Evolutionary conservation across 495 filamentous ascomycete species (phyloP).

Genomic region (Talaromyces proteolyticus): DNA sequence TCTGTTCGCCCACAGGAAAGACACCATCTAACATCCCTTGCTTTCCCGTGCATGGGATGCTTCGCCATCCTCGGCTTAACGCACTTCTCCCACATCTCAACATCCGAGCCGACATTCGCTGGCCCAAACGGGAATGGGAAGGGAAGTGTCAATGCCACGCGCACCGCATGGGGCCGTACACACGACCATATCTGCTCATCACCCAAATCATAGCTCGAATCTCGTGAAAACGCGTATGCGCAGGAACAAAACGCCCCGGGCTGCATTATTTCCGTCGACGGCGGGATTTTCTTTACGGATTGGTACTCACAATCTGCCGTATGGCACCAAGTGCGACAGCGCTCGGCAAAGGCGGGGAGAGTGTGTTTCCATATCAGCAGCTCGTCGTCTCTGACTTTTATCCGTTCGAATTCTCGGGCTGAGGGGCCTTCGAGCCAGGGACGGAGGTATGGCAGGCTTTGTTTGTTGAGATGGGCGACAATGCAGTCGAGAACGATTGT

Average conservation of each 20-base stretch:
- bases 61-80: not conserved
- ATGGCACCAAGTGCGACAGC: slow-evolving; percentile 50
- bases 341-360: slow-evolving; percentile 43
- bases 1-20: not conserved
- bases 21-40: not conserved
- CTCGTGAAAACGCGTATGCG: slow-evolving; percentile 2
- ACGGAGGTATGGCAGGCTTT: slow-evolving; percentile 17
- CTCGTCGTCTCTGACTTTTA: slow-evolving; percentile 31
- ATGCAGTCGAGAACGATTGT: slow-evolving; percentile 42
- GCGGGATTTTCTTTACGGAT: slow-evolving; percentile 18
- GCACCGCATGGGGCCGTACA: not conserved
- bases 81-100: not conserved
- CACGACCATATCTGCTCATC: not conserved
- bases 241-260: slow-evolving; percentile 23
- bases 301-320: slow-evolving; percentile 41
- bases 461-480: slow-evolving; percentile 34
- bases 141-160: not conserved
- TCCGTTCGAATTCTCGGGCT: slow-evolving; percentile 15
- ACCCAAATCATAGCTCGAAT: not conserved
- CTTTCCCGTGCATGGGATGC: not conserved
- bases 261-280: slow-evolving; percentile 16
- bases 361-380: slow-evolving; percentile 42
- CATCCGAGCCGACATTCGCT: not conserved
- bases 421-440: slow-evolving; percentile 16
- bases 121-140: not conserved